Evolutionary conservation across 164 flowering plant genomes (phyloP).

Genomic region (grape (Vitis vinifera)): DNA sequence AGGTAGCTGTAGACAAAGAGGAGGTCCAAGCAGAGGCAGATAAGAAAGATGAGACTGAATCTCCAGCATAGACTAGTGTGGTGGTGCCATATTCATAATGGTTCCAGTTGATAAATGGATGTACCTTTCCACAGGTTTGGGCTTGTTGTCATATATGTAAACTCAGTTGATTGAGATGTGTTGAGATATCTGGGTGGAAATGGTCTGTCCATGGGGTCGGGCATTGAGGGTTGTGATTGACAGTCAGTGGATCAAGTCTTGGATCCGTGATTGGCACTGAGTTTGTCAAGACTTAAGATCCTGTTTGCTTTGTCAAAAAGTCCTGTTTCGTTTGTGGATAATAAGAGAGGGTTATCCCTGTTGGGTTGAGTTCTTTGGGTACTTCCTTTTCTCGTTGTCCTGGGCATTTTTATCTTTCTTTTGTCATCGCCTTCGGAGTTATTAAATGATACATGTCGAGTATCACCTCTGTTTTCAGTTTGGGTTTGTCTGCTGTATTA

Average conservation of each 20-base stretch:
- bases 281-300: too few relatives aligned
- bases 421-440: too few relatives aligned
- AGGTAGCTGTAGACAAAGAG: conserved; percentile 6
- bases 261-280: background rate
- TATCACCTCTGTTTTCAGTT: too few relatives aligned
- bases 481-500: too few relatives aligned
- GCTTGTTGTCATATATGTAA: background rate
- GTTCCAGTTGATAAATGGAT: background rate
- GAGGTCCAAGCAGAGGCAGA: conserved; percentile 11
- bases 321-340: too few relatives aligned
- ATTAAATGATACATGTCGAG: too few relatives aligned
- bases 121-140: background rate
- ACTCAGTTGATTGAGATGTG: too few relatives aligned
- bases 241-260: background rate
- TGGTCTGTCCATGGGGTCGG: background rate
- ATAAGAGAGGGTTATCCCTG: too few relatives aligned
- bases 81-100: background rate
- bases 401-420: too few relatives aligned
- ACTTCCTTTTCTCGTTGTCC: too few relatives aligned
- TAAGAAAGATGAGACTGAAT: conserved; percentile 14
- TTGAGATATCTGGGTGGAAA: background rate
- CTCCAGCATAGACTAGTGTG: background rate
- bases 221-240: background rate
- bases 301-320: too few relatives aligned
- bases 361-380: too few relatives aligned